Base-by-base conservation (phyloP, 2,329 filamentous ascomycete species). In the Sphaerulina populicola region DNA sequence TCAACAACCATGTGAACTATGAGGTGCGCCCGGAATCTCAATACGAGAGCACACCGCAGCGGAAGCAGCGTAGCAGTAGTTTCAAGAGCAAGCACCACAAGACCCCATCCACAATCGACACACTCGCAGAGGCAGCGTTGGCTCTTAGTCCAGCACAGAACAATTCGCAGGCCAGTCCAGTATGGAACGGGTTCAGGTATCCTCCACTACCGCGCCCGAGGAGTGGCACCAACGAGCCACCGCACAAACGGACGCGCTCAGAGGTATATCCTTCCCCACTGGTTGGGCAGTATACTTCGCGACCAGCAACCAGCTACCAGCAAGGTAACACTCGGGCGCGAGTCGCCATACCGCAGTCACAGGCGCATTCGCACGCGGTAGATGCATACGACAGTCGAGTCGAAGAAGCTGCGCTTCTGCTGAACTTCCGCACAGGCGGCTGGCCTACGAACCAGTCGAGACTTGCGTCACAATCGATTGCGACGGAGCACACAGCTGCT, bases 181-280 rank as follows among this genome's bases (percentile, higher is more conserved):
- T 53, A 49, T 44, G 57, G 49, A 51, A 57, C 54, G 54, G 54
- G 41, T 49, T 60, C 43, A 44, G 41, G n/a, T 49, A 60, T 49
- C 52, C 56, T 15, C 51, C 59, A 33, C 47, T 56, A 6, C 45
- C 52, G 53, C 55, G 53, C 63, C 36, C 55, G 38, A 53, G 60
- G 40, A 66, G 65, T 30, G 57, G 57, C 38, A 56, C 62, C 18
- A 62, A 68, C 43, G 74, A 80, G 59, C 72, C 77, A 42, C 79
- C 79, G 3, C 67, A 77, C 15, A 83, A 83, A 66, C 75, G 81
- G 38, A 74, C 78, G 44, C 76, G 79, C 56, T 82, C 80, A 39
- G 80, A 82, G 60, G 71, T 77, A 58, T 68, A 76, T 46, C 69
- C 71, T 12, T 73, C 74, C 23, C 74, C 72, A 14, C 66, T 69